A percentile compares a stretch with the other conserved stretches of the same genome.
Evolutionary conservation across 306 rosid genomes (phyloP).

Genomic region (Rosa chinensis): DNA sequence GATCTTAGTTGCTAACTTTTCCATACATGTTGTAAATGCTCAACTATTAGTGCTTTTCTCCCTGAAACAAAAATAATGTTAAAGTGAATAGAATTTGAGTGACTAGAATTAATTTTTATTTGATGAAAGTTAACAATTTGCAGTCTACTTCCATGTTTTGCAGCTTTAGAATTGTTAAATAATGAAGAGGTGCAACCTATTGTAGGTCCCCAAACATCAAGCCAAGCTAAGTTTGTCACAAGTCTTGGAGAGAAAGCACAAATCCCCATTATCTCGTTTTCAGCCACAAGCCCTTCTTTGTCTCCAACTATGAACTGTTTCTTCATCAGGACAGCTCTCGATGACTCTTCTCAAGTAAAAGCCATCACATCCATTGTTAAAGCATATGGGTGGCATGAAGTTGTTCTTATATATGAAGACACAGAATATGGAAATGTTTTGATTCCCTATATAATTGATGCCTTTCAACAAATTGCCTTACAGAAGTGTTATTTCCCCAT

Average conservation of each 20-base stretch:
- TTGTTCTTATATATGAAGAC: constrained; percentile 40
- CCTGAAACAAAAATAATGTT: not conserved
- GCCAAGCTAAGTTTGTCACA: constrained; percentile 19
- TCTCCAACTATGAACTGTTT: constrained; percentile 13
- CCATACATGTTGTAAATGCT: not conserved
- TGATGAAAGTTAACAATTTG: no score
- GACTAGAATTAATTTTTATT: not conserved
- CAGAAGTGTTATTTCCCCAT: constrained; percentile 27
- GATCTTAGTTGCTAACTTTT: not conserved
- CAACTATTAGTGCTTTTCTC: no score
- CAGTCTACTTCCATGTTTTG: not conserved
- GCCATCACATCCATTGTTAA: constrained; percentile 32
- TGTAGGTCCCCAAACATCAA: constrained; percentile 26
- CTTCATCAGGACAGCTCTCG: constrained; percentile 19
- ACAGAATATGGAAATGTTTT: constrained; percentile 41
- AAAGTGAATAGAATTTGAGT: not conserved
- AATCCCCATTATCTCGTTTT: constrained; percentile 28
- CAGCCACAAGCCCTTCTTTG: constrained; percentile 21
- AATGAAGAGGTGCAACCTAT: constrained; percentile 16
- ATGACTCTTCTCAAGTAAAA: constrained; percentile 24
- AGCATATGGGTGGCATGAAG: constrained; percentile 34
- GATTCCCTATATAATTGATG: constrained; percentile 32
- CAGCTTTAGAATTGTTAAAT: constrained; percentile 22
- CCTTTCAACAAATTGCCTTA: constrained; percentile 19
- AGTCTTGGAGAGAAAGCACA: constrained; percentile 23